These are phyloP conservation scores for Firmiana major DNA, from an alignment of 345 rosid species.

Conservation along the genomic window DNA sequence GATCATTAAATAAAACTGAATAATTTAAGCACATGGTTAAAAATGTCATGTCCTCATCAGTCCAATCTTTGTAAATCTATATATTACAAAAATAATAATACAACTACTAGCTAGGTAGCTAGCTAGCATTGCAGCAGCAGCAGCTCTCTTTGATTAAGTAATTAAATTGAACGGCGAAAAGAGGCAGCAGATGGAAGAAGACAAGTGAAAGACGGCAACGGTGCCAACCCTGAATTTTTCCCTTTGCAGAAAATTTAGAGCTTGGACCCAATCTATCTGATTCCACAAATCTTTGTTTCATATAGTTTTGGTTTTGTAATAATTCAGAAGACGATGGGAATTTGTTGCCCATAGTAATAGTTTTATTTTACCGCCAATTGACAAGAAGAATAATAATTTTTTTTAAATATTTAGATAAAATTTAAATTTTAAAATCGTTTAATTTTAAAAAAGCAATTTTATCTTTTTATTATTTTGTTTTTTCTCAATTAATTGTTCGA, in stretches of 20 bases:
- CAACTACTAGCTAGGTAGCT: not conserved
- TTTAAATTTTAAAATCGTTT: too few relatives aligned
- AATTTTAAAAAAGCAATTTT: too few relatives aligned
- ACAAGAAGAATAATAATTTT: too few relatives aligned
- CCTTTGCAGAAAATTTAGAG: not conserved
- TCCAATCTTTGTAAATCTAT: not conserved
- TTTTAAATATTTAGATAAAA: too few relatives aligned
- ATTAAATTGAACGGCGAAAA: not conserved
- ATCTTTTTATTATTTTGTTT: too few relatives aligned
- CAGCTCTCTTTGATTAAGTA: not conserved
- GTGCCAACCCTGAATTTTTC: constrained; percentile 1
- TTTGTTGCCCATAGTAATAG: not conserved
- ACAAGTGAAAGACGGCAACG: constrained; percentile 5
- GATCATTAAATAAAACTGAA: not conserved
- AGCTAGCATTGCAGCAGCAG: not conserved
- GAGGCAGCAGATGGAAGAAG: not conserved
- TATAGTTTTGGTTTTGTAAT: not conserved
- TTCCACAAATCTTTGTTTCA: not conserved
- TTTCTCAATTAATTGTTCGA: too few relatives aligned
- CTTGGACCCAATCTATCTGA: not conserved
- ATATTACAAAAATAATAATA: not conserved
- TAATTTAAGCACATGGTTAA: not conserved
- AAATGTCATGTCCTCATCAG: too few relatives aligned
- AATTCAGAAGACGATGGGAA: constrained; percentile 7
- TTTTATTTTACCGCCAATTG: too few relatives aligned